Conservation (phyloP, 75 land plant species). For the Cryptomeria japonica region DNA sequence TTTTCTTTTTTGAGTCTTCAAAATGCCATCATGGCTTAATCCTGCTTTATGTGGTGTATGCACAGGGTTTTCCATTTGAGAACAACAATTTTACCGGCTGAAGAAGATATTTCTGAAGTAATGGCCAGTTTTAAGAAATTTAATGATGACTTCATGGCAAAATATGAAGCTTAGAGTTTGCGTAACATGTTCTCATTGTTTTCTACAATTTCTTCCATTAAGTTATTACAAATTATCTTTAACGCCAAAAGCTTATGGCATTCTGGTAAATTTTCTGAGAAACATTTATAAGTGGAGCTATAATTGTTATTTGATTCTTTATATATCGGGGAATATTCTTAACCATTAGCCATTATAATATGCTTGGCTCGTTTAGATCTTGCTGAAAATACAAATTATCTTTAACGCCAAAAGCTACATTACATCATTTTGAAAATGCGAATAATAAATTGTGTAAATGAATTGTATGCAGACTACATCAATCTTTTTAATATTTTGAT, state of each 20-base stretch:
- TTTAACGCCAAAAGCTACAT: neutral
- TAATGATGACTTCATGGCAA: slow-evolving; percentile 88
- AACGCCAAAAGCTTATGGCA: too few species aligned
- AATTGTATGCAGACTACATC: neutral
- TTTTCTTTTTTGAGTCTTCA: neutral
- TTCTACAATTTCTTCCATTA: neutral
- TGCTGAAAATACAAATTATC: neutral
- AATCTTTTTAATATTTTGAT: neutral
- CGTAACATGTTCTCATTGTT: neutral
- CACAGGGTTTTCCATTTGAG: slow-evolving; percentile 89
- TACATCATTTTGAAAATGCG: neutral
- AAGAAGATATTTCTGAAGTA: slow-evolving; percentile 89
- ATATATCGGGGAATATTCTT: neutral
- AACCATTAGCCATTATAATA: neutral
- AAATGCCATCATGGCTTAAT: neutral
- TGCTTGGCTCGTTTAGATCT: neutral
- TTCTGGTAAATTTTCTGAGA: neutral
- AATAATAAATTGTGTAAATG: neutral
- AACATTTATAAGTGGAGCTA: neutral
- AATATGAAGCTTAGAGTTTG: slow-evolving; percentile 56
- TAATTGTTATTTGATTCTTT: neutral
- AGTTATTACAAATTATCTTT: neutral
- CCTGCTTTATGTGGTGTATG: neutral
- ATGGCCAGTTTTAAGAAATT: slow-evolving; percentile 88
- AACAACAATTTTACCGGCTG: slow-evolving; percentile 90